phyloP scores from a whole-genome alignment of 176 grass and related monocot species.

The Musa schizocarpa region DNA sequence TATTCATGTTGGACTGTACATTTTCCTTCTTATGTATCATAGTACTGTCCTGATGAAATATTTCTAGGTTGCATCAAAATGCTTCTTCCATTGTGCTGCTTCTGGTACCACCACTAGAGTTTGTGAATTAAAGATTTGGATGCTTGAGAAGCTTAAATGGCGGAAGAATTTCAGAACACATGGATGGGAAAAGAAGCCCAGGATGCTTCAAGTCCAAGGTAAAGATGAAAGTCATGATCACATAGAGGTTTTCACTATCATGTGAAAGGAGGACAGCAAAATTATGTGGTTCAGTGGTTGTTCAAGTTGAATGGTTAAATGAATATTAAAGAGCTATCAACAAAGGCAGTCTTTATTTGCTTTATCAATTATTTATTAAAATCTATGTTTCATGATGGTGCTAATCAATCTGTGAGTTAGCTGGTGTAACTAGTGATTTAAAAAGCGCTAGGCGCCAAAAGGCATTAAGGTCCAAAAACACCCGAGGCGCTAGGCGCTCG shows the following conservation, averaged over 20 bases:
- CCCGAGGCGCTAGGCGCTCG: no score
- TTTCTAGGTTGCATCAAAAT: background rate
- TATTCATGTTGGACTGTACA: background rate
- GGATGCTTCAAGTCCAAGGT: background rate
- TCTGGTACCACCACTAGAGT: background rate
- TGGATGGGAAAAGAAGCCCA: background rate
- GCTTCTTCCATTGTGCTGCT: background rate
- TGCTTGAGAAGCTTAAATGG: background rate
- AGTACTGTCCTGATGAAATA: background rate
- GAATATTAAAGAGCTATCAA: background rate
- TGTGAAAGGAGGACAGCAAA: background rate
- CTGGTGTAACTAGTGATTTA: no score
- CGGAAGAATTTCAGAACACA: background rate
- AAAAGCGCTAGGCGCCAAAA: no score
- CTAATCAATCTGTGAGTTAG: no score
- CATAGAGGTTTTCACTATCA: background rate
- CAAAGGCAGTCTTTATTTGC: no score
- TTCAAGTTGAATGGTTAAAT: background rate
- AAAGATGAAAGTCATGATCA: background rate
- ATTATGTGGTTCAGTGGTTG: background rate
- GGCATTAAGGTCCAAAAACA: no score
- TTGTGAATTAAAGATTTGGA: background rate
- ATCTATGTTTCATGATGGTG: no score
- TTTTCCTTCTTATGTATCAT: background rate
- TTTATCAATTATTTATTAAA: no score